These are phyloP conservation scores for Capniomyces stellatus DNA, from an alignment of 371 early-diverging fungal species.

Conservation along the genomic window DNA sequence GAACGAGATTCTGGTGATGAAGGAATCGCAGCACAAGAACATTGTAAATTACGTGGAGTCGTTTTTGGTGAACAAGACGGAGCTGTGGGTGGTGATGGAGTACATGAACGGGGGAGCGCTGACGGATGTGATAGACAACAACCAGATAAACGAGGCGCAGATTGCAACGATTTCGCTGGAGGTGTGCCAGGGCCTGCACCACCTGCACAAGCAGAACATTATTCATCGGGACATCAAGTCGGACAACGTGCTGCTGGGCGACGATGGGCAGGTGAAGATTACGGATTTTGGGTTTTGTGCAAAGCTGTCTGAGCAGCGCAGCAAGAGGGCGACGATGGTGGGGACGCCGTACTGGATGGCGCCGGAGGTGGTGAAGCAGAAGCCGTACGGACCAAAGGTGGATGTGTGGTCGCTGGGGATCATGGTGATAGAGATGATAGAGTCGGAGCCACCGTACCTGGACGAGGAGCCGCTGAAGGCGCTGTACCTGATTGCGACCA, in stretches of 20 bases:
- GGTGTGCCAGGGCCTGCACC: constrained; percentile 73
- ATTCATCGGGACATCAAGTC: constrained; percentile 96
- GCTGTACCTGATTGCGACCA: constrained; percentile 87
- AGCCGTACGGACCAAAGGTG: constrained; percentile 74
- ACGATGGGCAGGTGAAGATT: constrained; percentile 82
- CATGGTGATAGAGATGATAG: constrained; percentile 96
- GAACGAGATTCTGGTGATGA: constrained; percentile 91
- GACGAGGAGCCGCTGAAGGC: constrained; percentile 90
- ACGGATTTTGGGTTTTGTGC: constrained; percentile 95
- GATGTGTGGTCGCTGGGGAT: constrained; percentile 92
- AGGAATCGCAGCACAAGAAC: constrained; percentile 82
- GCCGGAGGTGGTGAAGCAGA: constrained; percentile 80
- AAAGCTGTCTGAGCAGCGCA: constrained; percentile 62
- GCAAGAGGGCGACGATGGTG: constrained; percentile 89
- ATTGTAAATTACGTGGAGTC: constrained; percentile 88
- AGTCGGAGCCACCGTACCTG: constrained; percentile 93
- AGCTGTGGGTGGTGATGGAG: constrained; percentile 97
- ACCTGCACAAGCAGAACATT: constrained; percentile 78
- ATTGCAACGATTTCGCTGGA: constrained; percentile 81
- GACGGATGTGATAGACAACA: constrained; percentile 91
- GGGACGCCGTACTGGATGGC: constrained; percentile 94
- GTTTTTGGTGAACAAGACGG: constrained; percentile 57
- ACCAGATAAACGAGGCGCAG: constrained; percentile 73
- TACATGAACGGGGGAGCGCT: constrained; percentile 96
- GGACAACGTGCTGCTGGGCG: constrained; percentile 78